A percentile compares a stretch with the other conserved stretches of the same genome.
Conservation (phyloP, 1,284 basidiomycete genomes). For the Rhodofomes roseus region DNA sequence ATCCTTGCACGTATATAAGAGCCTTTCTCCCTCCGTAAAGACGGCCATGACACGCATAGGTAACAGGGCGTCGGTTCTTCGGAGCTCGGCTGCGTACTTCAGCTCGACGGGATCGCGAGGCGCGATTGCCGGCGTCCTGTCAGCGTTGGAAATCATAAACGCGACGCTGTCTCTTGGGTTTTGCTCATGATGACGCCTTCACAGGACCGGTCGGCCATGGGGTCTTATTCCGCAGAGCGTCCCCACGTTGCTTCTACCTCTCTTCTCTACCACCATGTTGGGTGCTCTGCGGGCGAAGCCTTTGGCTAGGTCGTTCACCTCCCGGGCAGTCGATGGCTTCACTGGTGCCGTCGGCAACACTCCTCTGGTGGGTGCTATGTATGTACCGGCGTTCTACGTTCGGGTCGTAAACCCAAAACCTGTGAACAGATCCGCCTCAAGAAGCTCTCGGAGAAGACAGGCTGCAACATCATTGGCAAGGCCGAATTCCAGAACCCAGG, state of each 20-base stretch:
- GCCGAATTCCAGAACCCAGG: slow-evolving; percentile 99
- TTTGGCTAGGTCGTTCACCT: slow-evolving; percentile 44
- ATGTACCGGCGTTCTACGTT: background rate
- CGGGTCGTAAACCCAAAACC: background rate
- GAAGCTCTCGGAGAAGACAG: slow-evolving; percentile 82
- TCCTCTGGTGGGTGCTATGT: slow-evolving; percentile 64
- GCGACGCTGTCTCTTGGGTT: background rate
- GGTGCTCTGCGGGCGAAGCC: slow-evolving; percentile 18
- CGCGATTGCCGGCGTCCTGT: background rate
- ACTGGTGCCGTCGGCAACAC: slow-evolving; percentile 92
- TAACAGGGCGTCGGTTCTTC: background rate
- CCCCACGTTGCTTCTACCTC: background rate
- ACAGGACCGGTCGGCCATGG: background rate
- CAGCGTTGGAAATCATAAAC: too few species aligned
- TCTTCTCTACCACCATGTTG: slow-evolving; percentile 17
- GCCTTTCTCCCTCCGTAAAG: slow-evolving; percentile 2
- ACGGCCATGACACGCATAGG: background rate
- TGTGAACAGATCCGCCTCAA: slow-evolving; percentile 78
- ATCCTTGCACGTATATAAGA: background rate
- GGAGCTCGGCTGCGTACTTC: background rate
- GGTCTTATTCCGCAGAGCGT: slow-evolving; percentile 1
- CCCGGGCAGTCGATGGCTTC: slow-evolving; percentile 74
- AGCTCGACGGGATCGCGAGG: background rate
- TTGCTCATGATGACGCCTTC: slow-evolving; percentile 30
- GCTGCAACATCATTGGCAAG: slow-evolving; percentile 90